Conservation (phyloP, 2,329 filamentous ascomycete species). For the Colletotrichum tabaci region DNA sequence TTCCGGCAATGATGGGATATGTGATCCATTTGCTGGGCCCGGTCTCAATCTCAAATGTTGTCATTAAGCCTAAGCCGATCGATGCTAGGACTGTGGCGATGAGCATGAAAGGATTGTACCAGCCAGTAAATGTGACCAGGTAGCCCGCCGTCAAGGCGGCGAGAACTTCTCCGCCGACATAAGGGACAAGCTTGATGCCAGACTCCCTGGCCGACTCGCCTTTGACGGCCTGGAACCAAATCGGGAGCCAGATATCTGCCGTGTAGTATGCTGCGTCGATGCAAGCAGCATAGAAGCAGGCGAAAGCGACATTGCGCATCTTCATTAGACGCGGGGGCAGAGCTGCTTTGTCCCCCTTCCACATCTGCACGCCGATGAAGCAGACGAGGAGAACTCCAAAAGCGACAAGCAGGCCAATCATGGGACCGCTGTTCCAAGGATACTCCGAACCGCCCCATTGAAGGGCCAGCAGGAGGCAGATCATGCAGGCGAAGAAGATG, state of each 20-base stretch:
- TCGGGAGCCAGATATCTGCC: constrained; percentile 52
- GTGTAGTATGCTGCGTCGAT: constrained; percentile 48
- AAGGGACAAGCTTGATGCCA: constrained; percentile 51
- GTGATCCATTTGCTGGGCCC: constrained; percentile 43
- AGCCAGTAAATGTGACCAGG: constrained; percentile 51
- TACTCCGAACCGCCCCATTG: constrained; percentile 59
- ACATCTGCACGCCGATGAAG: constrained; percentile 53
- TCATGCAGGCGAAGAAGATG: constrained; percentile 44
- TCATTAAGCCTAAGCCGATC: constrained; percentile 45
- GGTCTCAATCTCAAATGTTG: constrained; percentile 18
- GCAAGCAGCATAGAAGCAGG: constrained; percentile 44
- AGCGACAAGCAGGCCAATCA: constrained; percentile 53
- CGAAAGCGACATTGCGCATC: constrained; percentile 47
- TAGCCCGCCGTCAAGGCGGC: constrained; percentile 47
- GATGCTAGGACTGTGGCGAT: constrained; percentile 47
- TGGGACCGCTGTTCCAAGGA: constrained; percentile 50
- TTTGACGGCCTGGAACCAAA: constrained; percentile 55
- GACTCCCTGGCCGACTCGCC: constrained; percentile 50
- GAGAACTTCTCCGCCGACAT: constrained; percentile 49
- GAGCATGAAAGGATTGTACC: constrained; percentile 55
- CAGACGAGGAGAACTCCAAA: constrained; percentile 49
- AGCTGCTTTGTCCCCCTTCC: constrained; percentile 53
- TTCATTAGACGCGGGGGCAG: constrained; percentile 53
- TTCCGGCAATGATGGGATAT: constrained; percentile 46
- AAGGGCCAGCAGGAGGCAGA: constrained; percentile 62